Evolutionary conservation across 2,329 filamentous ascomycete species (phyloP), one percentile per base, ranked within the genome.

Genomic region (Pseudogymnoascus sp.): DNA sequence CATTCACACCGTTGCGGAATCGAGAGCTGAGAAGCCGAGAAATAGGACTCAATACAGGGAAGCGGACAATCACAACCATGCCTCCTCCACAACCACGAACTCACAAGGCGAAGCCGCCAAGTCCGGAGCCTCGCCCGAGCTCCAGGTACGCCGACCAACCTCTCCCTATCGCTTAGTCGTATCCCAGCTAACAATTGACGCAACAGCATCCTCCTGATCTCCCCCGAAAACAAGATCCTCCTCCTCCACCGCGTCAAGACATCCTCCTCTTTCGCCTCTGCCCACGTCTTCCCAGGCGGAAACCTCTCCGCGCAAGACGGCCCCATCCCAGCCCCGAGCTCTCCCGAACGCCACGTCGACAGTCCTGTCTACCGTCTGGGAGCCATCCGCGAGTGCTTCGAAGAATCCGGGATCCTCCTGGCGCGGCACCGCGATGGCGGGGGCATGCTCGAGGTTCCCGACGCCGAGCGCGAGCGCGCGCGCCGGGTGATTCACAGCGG

Each of bases 221-320:
- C 95, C 0, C 89, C 92, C 0, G 81, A 83, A 61, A 97, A 98
- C 75, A 87, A 96, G 74, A 85, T 98, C 57, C 83, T 99, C 0
- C 85, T 98, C 16, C 85, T 98, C 7, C 92, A 92, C 75, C 88
- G 95, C 67, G 91, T 96, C 2, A 83, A 88, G 68, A 92, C 89
- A 1, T 95, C 91, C 0, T 86, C 85, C 1, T 89, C 92, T 2
- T 98, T 97, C 72, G 85, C 93, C 3, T 93, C 91, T 0, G 95
- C 93, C 0, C 92, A 98, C 73, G 95, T 99, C 66, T 99, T 99
- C 69, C 93, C 95, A 0, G 95, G 95, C 36, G 95, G 95, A 5
- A 92, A 92, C 71, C 81, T 96, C 21, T 89, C 92, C 11, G 76
- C 84, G 0, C 91, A 96, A 71, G 93, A 98, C 70, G 92, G 90